Percentiles rank a stretch among this genome's conserved stretches.
Conservation (phyloP, 805 yeast genomes). For the Kodamaea neixiangensis region DNA sequence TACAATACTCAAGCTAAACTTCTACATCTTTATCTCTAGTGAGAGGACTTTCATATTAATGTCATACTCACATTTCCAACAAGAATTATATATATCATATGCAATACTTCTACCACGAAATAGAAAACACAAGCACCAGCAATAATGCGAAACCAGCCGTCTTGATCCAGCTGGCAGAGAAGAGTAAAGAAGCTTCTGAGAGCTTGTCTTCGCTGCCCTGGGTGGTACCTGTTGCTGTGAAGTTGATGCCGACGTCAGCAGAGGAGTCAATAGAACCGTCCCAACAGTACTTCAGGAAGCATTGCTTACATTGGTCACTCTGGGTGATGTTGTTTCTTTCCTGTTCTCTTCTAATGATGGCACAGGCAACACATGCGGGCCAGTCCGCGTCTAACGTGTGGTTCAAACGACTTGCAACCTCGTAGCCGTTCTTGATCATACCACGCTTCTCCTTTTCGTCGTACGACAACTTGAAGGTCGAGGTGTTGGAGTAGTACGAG, state of each 20-base stretch:
- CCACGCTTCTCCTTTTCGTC: conserved; percentile 23
- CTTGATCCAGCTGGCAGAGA: conserved; percentile 13
- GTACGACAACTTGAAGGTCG: conserved; percentile 30
- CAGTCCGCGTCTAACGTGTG: conserved; percentile 22
- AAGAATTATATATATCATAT: too few species aligned
- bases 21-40: too few species aligned
- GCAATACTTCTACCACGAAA: conserved; percentile 9
- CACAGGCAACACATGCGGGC: conserved; percentile 31
- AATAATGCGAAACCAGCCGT: conserved; percentile 24
- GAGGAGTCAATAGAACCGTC: conserved; percentile 18
- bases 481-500: conserved; percentile 27
- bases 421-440: conserved; percentile 31
- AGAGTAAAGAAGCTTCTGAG: conserved; percentile 20
- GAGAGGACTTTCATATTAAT: too few species aligned
- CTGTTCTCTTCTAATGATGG: conserved; percentile 28
- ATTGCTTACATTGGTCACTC: conserved; percentile 26
- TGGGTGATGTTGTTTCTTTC: conserved; percentile 24
- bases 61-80: too few species aligned
- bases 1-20: too few species aligned
- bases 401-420: conserved; percentile 25
- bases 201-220: conserved; percentile 24
- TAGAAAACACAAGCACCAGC: conserved; percentile 15
- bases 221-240: conserved; percentile 43
- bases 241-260: conserved; percentile 30
- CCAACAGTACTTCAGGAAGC: conserved; percentile 30